A percentile compares a stretch with the other conserved stretches of the same genome.
phyloP scores from a whole-genome alignment of 1,284 basidiomycete species.

The Somion occarium region DNA sequence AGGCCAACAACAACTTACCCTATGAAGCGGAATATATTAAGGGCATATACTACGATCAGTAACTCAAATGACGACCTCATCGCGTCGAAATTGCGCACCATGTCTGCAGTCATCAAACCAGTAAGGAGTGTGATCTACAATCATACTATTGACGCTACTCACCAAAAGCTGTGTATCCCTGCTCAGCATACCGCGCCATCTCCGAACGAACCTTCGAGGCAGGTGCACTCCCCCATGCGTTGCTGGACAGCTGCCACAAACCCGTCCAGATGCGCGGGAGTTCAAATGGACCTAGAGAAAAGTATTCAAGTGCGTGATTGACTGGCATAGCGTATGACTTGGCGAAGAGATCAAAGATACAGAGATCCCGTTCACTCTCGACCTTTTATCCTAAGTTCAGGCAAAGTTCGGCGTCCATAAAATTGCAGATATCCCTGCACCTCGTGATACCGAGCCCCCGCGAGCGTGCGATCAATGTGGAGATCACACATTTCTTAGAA shows the following conservation, averaged over 20 bases:
- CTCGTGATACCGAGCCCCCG: not conserved
- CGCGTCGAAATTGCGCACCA: not conserved
- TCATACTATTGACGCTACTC: slow-evolving; percentile 14
- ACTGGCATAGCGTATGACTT: slow-evolving; percentile 14
- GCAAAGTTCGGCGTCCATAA: not conserved
- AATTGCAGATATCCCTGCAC: not conserved
- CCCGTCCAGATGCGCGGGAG: slow-evolving; percentile 71
- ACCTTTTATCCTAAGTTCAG: not conserved
- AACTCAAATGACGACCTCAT: not conserved
- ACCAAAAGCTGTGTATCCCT: slow-evolving; percentile 75
- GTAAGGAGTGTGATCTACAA: not conserved
- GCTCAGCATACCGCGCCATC: slow-evolving; percentile 60
- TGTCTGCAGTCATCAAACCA: not conserved
- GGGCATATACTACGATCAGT: not conserved
- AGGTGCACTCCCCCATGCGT: slow-evolving; percentile 75
- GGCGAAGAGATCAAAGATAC: not conserved
- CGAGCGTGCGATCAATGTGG: not conserved
- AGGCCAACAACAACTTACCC: not conserved
- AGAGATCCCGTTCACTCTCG: not conserved
- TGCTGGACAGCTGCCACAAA: slow-evolving; percentile 79
- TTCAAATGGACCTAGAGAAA: slow-evolving; percentile 53
- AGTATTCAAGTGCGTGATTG: slow-evolving; percentile 39
- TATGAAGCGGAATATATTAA: not conserved
- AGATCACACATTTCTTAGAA: not conserved
- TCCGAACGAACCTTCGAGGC: slow-evolving; percentile 59